Conservation (phyloP, 208 protist genomes). For the Trypanosoma congolense region DNA sequence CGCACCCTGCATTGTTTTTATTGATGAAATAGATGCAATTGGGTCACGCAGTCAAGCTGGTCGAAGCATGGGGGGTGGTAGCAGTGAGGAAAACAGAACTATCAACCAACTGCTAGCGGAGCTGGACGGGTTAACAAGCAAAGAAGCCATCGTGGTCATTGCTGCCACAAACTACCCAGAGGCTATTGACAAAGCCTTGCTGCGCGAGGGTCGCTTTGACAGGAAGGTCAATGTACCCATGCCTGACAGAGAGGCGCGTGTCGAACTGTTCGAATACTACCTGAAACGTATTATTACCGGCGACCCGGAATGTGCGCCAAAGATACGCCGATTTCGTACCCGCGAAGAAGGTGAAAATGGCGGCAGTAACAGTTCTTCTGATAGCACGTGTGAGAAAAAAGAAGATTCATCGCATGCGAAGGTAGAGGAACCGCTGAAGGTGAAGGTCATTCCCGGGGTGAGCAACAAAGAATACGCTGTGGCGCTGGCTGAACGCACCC, state of each 20-base stretch:
- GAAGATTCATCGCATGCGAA: constrained; percentile 23
- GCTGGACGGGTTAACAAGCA: constrained; percentile 92
- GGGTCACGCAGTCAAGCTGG: constrained; percentile 85
- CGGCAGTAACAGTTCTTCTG: constrained; percentile 7
- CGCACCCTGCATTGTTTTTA: constrained; percentile 96
- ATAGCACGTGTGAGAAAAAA: constrained; percentile 8
- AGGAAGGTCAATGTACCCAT: constrained; percentile 91
- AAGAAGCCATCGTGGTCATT: constrained; percentile 95
- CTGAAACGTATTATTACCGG: constrained; percentile 85
- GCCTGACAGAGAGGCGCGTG: constrained; percentile 81
- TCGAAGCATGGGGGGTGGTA: constrained; percentile 80
- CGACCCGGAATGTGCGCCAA: constrained; percentile 80
- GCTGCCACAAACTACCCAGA: constrained; percentile 97
- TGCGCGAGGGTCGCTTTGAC: constrained; percentile 91
- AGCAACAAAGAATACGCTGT: constrained; percentile 76
- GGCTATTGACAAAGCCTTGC: constrained; percentile 91
- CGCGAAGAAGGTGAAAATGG: constrained; percentile 40
- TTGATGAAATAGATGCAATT: constrained; percentile 99
- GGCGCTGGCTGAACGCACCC: constrained; percentile 83
- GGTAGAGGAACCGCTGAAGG: constrained; percentile 31
- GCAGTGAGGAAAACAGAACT: constrained; percentile 93
- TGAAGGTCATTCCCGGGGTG: constrained; percentile 79
- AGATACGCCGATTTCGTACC: constrained; percentile 69
- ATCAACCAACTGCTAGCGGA: constrained; percentile 97
- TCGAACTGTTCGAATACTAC: constrained; percentile 89